A percentile compares a stretch with the other conserved stretches of the same genome.
Conservation (phyloP, 2,329 filamentous ascomycete species). For the Thermochaetoides dissita region DNA sequence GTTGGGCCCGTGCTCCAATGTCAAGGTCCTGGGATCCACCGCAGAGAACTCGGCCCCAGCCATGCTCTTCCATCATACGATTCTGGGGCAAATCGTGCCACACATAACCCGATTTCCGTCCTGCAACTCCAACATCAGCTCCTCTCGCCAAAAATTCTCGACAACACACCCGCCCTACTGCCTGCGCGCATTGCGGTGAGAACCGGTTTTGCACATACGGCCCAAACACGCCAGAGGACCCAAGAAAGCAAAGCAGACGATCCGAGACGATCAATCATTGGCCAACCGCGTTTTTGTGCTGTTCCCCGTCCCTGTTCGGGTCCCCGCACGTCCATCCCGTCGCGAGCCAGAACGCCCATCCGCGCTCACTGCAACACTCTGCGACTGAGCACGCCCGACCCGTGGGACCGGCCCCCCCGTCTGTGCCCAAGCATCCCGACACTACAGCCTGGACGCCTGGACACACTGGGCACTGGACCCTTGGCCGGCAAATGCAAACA, state of each 20-base stretch:
- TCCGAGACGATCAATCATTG: conserved; percentile 3
- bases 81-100: conserved; percentile 14
- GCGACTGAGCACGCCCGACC: too few species aligned
- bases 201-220: conserved; percentile 1
- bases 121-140: conserved; percentile 6
- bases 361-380: too few species aligned
- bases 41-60: conserved; percentile 4
- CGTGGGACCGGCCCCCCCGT: too few species aligned
- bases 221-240: not conserved
- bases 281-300: not conserved
- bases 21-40: not conserved
- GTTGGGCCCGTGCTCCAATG: too few species aligned
- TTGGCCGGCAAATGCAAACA: too few species aligned
- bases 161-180: not conserved
- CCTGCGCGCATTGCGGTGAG: conserved; percentile 1
- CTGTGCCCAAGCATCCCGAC: too few species aligned
- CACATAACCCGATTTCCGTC: conserved; percentile 10
- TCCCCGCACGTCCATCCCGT: not conserved
- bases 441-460: too few species aligned
- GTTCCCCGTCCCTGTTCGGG: not conserved
- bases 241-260: not conserved
- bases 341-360: conserved; percentile 3
- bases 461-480: too few species aligned
- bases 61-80: conserved; percentile 12
- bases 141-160: conserved; percentile 4